Conservation (phyloP, 768 basidiomycete species). For the Pisolithus microcarpus region DNA sequence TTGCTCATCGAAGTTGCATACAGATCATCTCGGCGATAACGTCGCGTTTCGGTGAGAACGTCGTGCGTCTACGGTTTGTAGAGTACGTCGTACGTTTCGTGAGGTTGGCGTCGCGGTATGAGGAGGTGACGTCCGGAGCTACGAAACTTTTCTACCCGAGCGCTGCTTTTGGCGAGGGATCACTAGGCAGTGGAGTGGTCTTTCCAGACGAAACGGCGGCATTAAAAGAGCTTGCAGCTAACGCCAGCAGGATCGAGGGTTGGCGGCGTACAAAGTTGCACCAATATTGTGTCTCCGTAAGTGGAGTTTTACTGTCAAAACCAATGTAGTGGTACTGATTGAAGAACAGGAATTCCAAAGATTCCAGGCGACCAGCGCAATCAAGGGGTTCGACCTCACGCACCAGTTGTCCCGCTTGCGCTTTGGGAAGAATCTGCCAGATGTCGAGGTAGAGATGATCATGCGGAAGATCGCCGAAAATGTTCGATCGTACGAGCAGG, state of each 20-base stretch:
- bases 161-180: constrained; percentile 36
- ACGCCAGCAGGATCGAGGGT: constrained; percentile 83
- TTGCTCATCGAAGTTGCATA: not conserved
- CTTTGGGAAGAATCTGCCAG: constrained; percentile 60
- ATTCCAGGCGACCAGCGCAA: constrained; percentile 43
- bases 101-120: constrained; percentile 82
- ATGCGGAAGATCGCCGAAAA: constrained; percentile 66
- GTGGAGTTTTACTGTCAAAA: constrained; percentile 15
- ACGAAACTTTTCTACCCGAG: constrained; percentile 75
- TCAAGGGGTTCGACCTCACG: constrained; percentile 75
- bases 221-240: constrained; percentile 62
- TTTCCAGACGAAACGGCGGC: constrained; percentile 67
- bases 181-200: constrained; percentile 74
- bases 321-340: constrained; percentile 4
- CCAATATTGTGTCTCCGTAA: constrained; percentile 60
- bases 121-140: constrained; percentile 67
- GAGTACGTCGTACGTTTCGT: constrained; percentile 88
- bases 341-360: constrained; percentile 59
- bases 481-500: constrained; percentile 78
- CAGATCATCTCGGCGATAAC: constrained; percentile 82
- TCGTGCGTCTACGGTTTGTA: constrained; percentile 82
- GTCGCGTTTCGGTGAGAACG: constrained; percentile 85
- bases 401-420: constrained; percentile 85
- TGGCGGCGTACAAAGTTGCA: constrained; percentile 86
- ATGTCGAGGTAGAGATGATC: constrained; percentile 69